phyloP scores from a whole-genome alignment of 768 basidiomycete species.

The Mycena vulgaris region DNA sequence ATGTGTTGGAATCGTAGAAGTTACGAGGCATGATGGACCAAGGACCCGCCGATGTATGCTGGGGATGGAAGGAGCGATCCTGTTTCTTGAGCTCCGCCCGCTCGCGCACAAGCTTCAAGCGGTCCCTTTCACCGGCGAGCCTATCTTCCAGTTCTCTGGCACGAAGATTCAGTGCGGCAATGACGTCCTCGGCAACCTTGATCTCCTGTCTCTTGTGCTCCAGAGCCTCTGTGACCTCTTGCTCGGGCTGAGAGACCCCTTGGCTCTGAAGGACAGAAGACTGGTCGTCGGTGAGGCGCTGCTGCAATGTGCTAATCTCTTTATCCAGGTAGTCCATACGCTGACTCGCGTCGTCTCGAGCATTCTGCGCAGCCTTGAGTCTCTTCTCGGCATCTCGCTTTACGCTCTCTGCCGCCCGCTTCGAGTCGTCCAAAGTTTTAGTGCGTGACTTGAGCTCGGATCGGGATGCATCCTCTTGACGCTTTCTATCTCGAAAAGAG shows the following conservation, averaged over 20 bases:
- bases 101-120: conserved; percentile 71
- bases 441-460: conserved; percentile 87
- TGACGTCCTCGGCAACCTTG: conserved; percentile 75
- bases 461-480: conserved; percentile 85
- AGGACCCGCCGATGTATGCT: conserved; percentile 40
- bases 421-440: conserved; percentile 89
- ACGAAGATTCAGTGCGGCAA: conserved; percentile 73
- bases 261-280: conserved; percentile 63
- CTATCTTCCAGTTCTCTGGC: conserved; percentile 83
- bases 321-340: conserved; percentile 72
- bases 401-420: conserved; percentile 83
- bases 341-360: conserved; percentile 73
- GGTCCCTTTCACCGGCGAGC: conserved; percentile 74
- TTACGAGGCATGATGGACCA: conserved; percentile 38
- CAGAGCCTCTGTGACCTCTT: conserved; percentile 66
- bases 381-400: conserved; percentile 93
- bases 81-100: conserved; percentile 67
- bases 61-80: conserved; percentile 54
- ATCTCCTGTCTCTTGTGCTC: conserved; percentile 74
- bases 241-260: conserved; percentile 65
- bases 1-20: conserved; percentile 34
- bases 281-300: conserved; percentile 70
- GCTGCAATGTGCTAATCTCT: conserved; percentile 71
- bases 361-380: conserved; percentile 76
- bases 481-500: conserved; percentile 79